These are phyloP conservation scores for Styphnolobium japonicum DNA, from an alignment of 306 rosid genomes.

Conservation along the genomic window DNA sequence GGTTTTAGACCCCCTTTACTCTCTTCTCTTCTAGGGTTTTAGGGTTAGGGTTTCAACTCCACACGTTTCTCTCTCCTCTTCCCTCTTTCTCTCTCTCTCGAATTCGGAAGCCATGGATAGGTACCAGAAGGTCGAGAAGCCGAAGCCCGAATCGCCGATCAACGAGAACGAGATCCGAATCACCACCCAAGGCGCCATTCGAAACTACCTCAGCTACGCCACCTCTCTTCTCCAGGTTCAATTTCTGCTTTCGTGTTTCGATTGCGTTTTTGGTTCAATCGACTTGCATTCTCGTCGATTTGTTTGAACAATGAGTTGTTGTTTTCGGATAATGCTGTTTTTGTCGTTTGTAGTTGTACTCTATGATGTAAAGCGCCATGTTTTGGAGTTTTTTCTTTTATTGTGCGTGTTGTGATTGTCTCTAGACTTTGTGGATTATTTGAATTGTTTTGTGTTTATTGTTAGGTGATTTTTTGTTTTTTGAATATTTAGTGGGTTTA, in stretches of 20 bases:
- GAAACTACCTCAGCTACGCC: conserved; percentile 97
- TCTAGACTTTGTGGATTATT: background rate
- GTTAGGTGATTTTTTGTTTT: background rate
- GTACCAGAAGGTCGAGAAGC: conserved; percentile 88
- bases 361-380: no score
- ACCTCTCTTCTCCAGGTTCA: conserved; percentile 83
- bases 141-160: conserved; percentile 78
- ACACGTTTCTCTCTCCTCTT: background rate
- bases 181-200: conserved; percentile 92
- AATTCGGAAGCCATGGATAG: conserved; percentile 78
- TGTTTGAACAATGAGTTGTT: background rate
- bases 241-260: background rate
- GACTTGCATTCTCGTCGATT: conserved; percentile 9
- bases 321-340: no score
- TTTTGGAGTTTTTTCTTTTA: background rate
- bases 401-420: background rate
- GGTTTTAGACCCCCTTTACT: no score
- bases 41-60: conserved; percentile 56
- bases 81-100: background rate
- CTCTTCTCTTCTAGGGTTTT: conserved; percentile 54
- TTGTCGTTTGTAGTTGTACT: no score
- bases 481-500: background rate
- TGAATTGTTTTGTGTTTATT: background rate
- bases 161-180: conserved; percentile 88
- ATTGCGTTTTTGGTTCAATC: background rate